Percentiles rank a stretch among this genome's conserved stretches.
Conservation (phyloP, 495 filamentous ascomycete genomes). For the Podospora comata region DNA sequence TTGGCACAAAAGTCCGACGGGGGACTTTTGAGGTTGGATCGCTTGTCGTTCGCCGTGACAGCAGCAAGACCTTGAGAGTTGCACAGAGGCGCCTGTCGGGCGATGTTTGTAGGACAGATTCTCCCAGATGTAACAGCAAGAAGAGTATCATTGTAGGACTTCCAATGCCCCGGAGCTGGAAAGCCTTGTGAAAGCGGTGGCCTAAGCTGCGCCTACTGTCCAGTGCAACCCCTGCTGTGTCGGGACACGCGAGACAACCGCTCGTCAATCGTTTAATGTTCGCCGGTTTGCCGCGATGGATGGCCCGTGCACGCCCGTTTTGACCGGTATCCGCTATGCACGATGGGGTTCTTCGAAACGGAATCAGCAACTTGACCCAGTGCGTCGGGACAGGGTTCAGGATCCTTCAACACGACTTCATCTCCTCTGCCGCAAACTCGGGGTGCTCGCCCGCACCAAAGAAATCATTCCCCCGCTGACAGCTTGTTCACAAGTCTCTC, state of each 20-base stretch:
- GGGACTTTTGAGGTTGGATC: neutral
- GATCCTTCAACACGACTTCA: slow-evolving; percentile 24
- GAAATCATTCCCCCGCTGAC: neutral
- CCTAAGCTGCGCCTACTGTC: slow-evolving; percentile 26
- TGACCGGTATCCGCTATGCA: neutral
- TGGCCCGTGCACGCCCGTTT: neutral
- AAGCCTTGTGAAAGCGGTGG: slow-evolving; percentile 26
- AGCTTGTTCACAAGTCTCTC: neutral
- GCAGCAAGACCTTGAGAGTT: neutral
- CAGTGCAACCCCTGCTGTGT: neutral
- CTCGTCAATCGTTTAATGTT: slow-evolving; percentile 3
- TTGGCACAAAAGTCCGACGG: slow-evolving; percentile 5
- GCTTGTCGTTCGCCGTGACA: neutral
- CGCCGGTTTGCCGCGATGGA: slow-evolving; percentile 1
- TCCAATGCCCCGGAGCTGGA: slow-evolving; percentile 20
- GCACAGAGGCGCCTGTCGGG: neutral
- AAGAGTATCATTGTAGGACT: neutral
- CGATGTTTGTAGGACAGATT: neutral
- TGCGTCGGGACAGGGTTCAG: slow-evolving; percentile 20
- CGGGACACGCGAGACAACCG: slow-evolving; percentile 21
- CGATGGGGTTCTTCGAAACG: slow-evolving; percentile 26
- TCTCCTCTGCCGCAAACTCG: slow-evolving; percentile 12
- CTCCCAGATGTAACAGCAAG: neutral
- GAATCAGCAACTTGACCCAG: slow-evolving; percentile 11
- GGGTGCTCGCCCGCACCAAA: neutral